A percentile compares a stretch with the other conserved stretches of the same genome.
Evolutionary conservation across 78 protist genomes (phyloP).

Genomic region (Dictyostelium discoideum): dicty_2.7 NC_007090.3:1082001-1082500

Average conservation of each 20-base stretch:
- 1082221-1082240: conserved; percentile 71
- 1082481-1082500: conserved; percentile 72
- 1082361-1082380: conserved; percentile 29
- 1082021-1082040: conserved; percentile 75
- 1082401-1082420: conserved; percentile 77
- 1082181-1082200: conserved; percentile 76
- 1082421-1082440: conserved; percentile 55
- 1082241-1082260: conserved; percentile 79
- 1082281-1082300: conserved; percentile 58
- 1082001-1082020: conserved; percentile 82
- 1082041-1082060: conserved; percentile 62
- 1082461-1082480: conserved; percentile 39
- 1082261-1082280: conserved; percentile 30
- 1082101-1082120: conserved; percentile 62
- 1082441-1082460: conserved; percentile 47
- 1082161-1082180: conserved; percentile 69
- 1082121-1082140: conserved; percentile 48
- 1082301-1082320: background rate
- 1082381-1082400: conserved; percentile 54
- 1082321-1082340: conserved; percentile 7
- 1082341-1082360: conserved; percentile 58
- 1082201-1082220: conserved; percentile 75
- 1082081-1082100: conserved; percentile 70
- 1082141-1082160: conserved; percentile 62
- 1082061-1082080: conserved; percentile 81